A percentile compares a stretch with the other conserved stretches of the same genome.
Conservation (phyloP, 805 yeast genomes). For the Sugiyamaella americana region DNA sequence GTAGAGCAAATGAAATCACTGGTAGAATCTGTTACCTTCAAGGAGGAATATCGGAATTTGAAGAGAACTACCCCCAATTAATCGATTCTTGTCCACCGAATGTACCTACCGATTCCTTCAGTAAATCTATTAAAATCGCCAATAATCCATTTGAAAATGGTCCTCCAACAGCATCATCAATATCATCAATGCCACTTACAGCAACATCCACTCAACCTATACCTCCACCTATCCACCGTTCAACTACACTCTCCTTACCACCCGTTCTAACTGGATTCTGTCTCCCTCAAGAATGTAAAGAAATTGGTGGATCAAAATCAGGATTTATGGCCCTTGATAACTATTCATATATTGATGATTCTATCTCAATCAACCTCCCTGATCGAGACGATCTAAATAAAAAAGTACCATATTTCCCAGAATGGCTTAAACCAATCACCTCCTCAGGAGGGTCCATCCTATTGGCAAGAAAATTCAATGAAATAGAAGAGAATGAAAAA, state of each 20-base stretch:
- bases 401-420: constrained; percentile 37
- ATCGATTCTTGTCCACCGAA: background rate
- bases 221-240: constrained; percentile 1
- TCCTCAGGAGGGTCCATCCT: constrained; percentile 35
- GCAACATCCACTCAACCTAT: background rate
- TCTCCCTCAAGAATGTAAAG: constrained; percentile 16
- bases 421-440: constrained; percentile 44
- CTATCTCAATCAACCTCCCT: constrained; percentile 19
- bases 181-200: constrained; percentile 2
- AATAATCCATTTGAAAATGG: background rate
- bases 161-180: constrained; percentile 5
- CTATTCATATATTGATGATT: constrained; percentile 26
- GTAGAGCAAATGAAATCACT: constrained; percentile 20
- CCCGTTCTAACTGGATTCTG: constrained; percentile 27
- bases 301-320: background rate
- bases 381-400: constrained; percentile 4
- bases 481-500: constrained; percentile 64
- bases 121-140: background rate
- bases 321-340: constrained; percentile 19
- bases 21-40: constrained; percentile 23
- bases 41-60: constrained; percentile 23
- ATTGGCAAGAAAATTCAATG: constrained; percentile 51
- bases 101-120: background rate
- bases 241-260: too few relatives aligned
- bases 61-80: background rate